Percentiles rank a stretch among this genome's conserved stretches.
Conservation (phyloP, 768 basidiomycete species). For the Pleurotus platypus region DNA sequence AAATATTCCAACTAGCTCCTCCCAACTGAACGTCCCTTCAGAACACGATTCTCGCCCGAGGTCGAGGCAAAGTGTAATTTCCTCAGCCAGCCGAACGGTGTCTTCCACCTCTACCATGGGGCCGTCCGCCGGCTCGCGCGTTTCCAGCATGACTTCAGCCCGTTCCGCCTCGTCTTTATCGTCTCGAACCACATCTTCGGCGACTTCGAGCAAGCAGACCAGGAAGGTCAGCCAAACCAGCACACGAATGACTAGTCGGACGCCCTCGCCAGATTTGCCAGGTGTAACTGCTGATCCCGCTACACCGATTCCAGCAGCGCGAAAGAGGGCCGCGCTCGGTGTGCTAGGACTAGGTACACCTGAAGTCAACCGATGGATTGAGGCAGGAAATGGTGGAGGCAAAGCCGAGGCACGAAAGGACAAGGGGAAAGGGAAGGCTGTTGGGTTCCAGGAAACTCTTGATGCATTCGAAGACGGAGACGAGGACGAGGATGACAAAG, state of each 20-base stretch:
- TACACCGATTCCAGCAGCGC: slow-evolving; percentile 29
- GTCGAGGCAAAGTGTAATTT: not conserved
- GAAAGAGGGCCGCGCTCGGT: slow-evolving; percentile 17
- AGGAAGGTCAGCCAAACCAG: not conserved
- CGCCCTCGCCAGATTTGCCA: slow-evolving; percentile 41
- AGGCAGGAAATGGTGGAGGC: slow-evolving; percentile 30
- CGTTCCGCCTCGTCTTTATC: not conserved
- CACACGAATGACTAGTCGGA: slow-evolving; percentile 21
- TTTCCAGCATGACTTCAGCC: not conserved
- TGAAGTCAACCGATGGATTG: slow-evolving; percentile 51
- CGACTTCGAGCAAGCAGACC: not conserved
- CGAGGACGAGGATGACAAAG: slow-evolving; percentile 14
- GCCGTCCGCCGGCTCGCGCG: not conserved
- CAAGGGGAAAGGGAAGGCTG: slow-evolving; percentile 38
- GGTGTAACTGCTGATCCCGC: slow-evolving; percentile 25
- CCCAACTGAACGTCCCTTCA: not conserved
- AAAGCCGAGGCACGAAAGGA: slow-evolving; percentile 16
- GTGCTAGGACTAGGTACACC: slow-evolving; percentile 49
- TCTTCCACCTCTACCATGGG: not conserved
- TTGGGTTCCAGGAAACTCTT: slow-evolving; percentile 38
- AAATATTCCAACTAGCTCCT: not conserved
- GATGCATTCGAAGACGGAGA: slow-evolving; percentile 25
- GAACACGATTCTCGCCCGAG: not conserved
- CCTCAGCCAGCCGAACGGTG: not conserved
- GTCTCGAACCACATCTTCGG: not conserved